Percentiles rank a stretch among this genome's conserved stretches.
Conservation (phyloP, 108 stramenopile genomes). For the Stephanodiscus minutulus region DNA sequence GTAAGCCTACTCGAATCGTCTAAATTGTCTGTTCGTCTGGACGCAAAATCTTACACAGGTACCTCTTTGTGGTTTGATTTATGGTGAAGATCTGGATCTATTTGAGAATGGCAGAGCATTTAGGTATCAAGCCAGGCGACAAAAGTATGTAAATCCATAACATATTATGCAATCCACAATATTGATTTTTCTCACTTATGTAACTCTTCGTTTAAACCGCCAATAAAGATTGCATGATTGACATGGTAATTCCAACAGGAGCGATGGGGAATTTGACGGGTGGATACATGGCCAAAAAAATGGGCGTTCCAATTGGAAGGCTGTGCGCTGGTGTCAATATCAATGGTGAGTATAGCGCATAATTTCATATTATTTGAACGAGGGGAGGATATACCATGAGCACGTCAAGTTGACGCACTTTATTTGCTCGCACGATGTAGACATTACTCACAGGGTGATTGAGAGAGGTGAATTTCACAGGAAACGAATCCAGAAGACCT, state of each 20-base stretch:
- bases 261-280: constrained; percentile 90
- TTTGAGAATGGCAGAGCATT: constrained; percentile 65
- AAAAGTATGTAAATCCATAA: constrained; percentile 4
- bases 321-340: constrained; percentile 74
- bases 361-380: no score
- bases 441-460: constrained; percentile 71
- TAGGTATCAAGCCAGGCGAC: constrained; percentile 48
- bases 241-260: constrained; percentile 88
- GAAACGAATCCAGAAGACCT: constrained; percentile 67
- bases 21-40: not conserved
- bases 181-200: not conserved
- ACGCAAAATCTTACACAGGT: not conserved
- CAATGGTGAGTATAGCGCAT: constrained; percentile 70
- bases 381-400: not conserved
- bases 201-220: constrained; percentile 7
- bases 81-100: constrained; percentile 71
- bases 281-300: constrained; percentile 76
- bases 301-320: constrained; percentile 77
- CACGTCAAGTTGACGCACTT: not conserved
- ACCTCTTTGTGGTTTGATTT: not conserved
- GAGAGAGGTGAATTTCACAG: constrained; percentile 59
- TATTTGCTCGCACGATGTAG: constrained; percentile 3
- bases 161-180: not conserved
- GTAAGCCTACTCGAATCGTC: constrained; percentile 36
- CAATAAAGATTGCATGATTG: constrained; percentile 39